Conservation (phyloP, 1,284 basidiomycete species). For the Laetiporus sulphureus region DNA sequence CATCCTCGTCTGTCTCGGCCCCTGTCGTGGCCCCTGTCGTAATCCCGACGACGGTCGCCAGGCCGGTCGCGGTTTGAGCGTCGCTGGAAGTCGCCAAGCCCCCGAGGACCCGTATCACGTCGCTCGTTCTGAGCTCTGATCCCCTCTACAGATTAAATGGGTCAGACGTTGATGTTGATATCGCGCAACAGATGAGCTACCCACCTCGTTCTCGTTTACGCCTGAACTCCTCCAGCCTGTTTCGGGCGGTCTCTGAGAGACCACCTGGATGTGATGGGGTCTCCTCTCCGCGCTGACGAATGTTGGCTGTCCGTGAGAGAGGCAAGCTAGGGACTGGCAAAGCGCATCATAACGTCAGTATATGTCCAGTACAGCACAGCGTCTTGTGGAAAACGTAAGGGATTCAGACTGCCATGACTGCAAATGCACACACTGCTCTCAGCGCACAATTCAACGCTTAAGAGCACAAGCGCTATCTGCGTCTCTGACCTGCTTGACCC, state of each 20-base stretch:
- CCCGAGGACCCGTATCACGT: conserved; percentile 50
- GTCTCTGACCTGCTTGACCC: too few relatives aligned
- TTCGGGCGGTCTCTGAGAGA: conserved; percentile 67
- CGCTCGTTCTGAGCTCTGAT: conserved; percentile 49
- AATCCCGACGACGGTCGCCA: conserved; percentile 24
- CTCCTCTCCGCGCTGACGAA: conserved; percentile 76
- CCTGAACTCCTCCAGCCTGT: conserved; percentile 71
- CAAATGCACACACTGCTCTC: too few relatives aligned
- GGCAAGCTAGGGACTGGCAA: conserved; percentile 79
- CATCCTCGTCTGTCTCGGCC: conserved; percentile 35
- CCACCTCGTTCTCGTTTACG: conserved; percentile 61
- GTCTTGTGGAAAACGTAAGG: too few relatives aligned
- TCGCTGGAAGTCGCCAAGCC: conserved; percentile 66
- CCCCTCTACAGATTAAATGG: conserved; percentile 40
- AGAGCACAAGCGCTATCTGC: too few relatives aligned
- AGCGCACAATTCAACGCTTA: too few relatives aligned
- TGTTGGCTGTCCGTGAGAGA: conserved; percentile 45
- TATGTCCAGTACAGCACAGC: too few relatives aligned
- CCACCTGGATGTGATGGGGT: conserved; percentile 94
- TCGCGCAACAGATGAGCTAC: conserved; percentile 3
- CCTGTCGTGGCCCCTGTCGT: conserved; percentile 22
- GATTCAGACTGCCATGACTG: too few relatives aligned
- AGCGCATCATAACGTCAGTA: neutral
- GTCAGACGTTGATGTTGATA: too few relatives aligned
- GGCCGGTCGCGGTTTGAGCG: conserved; percentile 56